Percentiles rank a stretch among this genome's conserved stretches.
Conservation (phyloP, 2,329 filamentous ascomycete species). For the Alternaria brassicicola region DNA sequence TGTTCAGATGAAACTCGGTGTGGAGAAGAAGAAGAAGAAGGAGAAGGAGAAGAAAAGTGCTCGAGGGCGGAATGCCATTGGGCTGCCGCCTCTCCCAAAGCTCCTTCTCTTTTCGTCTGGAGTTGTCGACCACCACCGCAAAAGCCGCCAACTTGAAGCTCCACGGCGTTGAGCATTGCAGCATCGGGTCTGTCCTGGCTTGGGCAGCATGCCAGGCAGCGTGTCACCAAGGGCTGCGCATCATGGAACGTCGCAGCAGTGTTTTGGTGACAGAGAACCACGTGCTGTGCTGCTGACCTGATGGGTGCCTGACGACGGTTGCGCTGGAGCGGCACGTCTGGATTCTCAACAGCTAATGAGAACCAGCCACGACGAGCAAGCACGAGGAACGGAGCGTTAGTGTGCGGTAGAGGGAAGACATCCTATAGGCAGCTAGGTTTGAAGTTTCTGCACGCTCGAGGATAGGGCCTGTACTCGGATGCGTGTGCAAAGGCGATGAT, state of each 20-base stretch:
- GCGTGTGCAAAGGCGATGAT: conserved; percentile 22
- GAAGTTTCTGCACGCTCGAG: conserved; percentile 26
- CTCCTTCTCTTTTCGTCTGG: conserved; percentile 4
- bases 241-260: conserved; percentile 16
- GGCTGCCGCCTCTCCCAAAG: not conserved
- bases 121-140: not conserved
- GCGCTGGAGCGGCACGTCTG: conserved; percentile 17
- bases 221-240: conserved; percentile 25
- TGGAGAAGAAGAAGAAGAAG: too few relatives aligned
- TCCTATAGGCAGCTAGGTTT: conserved; percentile 30
- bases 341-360: conserved; percentile 34
- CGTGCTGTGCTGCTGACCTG: conserved; percentile 23
- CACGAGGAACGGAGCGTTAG: conserved; percentile 19
- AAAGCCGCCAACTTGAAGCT: not conserved
- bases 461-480: conserved; percentile 24
- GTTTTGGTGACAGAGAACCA: conserved; percentile 25
- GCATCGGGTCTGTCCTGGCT: conserved; percentile 10
- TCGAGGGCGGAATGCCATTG: conserved; percentile 16
- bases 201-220: conserved; percentile 25
- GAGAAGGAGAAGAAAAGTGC: too few relatives aligned
- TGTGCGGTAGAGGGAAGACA: conserved; percentile 24
- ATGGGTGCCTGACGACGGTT: conserved; percentile 28
- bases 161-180: not conserved
- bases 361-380: conserved; percentile 36
- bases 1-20: not conserved